Evolutionary conservation across 208 protist genomes (phyloP).

Genomic region (Entamoeba invadens): DNA sequence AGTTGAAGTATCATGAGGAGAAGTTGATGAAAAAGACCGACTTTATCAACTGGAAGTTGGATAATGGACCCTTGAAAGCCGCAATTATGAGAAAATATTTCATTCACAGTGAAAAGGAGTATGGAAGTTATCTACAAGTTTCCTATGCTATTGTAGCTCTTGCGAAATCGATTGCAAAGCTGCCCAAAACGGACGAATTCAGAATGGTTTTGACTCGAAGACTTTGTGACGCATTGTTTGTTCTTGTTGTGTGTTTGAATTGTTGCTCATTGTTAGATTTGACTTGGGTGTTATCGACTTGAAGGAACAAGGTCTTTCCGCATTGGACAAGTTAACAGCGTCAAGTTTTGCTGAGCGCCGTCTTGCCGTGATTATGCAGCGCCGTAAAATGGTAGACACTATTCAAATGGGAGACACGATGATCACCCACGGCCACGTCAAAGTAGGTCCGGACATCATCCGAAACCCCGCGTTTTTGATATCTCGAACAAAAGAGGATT

Average conservation of each 20-base stretch:
- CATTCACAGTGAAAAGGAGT: conserved; percentile 2
- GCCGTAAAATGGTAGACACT: neutral
- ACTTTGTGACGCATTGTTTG: neutral
- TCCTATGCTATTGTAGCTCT: neutral
- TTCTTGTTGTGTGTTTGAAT: neutral
- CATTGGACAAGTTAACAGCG: neutral
- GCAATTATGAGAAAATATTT: conserved; percentile 5
- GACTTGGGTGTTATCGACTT: neutral
- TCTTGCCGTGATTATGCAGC: conserved; percentile 7
- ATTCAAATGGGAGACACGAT: neutral
- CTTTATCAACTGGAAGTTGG: neutral
- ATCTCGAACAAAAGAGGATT: conserved; percentile 4
- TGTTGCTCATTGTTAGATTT: neutral
- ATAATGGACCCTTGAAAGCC: neutral
- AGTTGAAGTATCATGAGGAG: conserved; percentile 12
- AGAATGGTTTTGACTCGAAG: neutral
- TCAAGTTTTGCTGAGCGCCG: neutral
- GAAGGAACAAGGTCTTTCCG: neutral
- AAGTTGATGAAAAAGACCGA: conserved; percentile 17
- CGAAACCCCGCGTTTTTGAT: conserved; percentile 16
- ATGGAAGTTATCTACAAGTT: conserved; percentile 5
- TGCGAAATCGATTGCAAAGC: neutral
- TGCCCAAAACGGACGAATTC: neutral
- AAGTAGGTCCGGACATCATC: conserved; percentile 11
- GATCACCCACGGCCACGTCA: conserved; percentile 24